A percentile compares a stretch with the other conserved stretches of the same genome.
These are phyloP conservation scores for Sanghuangporus sanghuang DNA, from an alignment of 1,284 basidiomycete species.

Conservation along the genomic window DNA sequence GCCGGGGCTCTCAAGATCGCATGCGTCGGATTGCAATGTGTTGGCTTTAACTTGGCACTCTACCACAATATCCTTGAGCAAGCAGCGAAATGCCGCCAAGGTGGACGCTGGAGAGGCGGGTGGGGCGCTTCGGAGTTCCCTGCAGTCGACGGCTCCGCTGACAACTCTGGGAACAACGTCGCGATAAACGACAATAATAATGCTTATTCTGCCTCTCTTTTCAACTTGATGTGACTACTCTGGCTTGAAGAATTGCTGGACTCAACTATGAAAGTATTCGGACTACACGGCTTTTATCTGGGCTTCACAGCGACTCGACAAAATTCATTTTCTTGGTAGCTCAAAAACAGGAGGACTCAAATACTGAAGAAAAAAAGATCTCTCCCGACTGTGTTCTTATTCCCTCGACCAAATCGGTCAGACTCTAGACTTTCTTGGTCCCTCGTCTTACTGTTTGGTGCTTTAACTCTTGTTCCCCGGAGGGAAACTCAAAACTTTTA, in stretches of 20 bases:
- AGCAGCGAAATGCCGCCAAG: slow-evolving; percentile 41
- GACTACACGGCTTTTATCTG: background rate
- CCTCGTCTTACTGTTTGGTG: background rate
- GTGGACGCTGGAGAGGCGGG: slow-evolving; percentile 18
- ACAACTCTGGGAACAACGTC: background rate
- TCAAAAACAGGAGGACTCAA: background rate
- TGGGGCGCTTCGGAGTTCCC: slow-evolving; percentile 13
- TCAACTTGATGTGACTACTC: slow-evolving; percentile 10
- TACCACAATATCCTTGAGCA: slow-evolving; percentile 63
- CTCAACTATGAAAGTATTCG: background rate
- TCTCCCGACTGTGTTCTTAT: background rate
- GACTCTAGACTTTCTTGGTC: background rate
- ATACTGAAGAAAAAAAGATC: background rate
- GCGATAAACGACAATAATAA: background rate
- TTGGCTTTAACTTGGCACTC: slow-evolving; percentile 58
- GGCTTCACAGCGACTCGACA: background rate
- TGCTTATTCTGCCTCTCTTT: slow-evolving; percentile 2
- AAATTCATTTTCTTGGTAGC: background rate
- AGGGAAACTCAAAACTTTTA: too few species aligned
- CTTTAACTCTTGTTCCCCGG: background rate
- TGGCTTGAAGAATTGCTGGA: background rate
- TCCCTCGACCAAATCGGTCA: background rate
- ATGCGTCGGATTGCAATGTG: slow-evolving; percentile 67
- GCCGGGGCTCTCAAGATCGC: slow-evolving; percentile 66
- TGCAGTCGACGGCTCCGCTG: background rate